phyloP scores from a whole-genome alignment of 257 asterid genomes.

The Lycium barbarum region DNA sequence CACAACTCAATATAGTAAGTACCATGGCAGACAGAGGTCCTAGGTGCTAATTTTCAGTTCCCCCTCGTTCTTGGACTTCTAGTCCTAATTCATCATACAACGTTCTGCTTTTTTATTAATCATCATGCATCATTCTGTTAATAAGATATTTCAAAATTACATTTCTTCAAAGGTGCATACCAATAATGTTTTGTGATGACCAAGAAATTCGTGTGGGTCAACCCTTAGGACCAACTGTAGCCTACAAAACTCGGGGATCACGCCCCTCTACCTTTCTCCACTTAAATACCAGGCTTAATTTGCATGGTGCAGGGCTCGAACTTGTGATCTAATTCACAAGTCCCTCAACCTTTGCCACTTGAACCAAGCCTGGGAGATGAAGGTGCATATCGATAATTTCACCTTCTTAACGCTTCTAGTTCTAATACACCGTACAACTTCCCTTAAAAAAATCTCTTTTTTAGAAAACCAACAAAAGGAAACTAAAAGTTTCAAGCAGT shows the following conservation, averaged over 20 bases:
- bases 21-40: background rate
- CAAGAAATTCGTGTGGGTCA: no score
- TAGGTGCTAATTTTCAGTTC: background rate
- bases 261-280: no score
- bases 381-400: no score
- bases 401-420: background rate
- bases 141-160: background rate
- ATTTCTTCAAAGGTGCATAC: background rate
- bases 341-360: no score
- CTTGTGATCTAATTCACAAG: no score
- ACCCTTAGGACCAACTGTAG: no score
- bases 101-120: background rate
- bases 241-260: no score
- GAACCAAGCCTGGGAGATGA: no score
- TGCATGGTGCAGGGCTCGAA: no score
- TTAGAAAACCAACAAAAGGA: no score
- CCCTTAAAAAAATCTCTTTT: background rate
- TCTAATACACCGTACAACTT: background rate
- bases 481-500: background rate
- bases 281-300: no score
- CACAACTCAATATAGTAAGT: slow-evolving; percentile 16
- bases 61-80: background rate
- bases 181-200: no score
- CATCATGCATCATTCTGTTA: background rate
- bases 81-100: background rate